Evolutionary conservation across 345 rosid species (phyloP).

Genomic region (Geranium brycei): DNA sequence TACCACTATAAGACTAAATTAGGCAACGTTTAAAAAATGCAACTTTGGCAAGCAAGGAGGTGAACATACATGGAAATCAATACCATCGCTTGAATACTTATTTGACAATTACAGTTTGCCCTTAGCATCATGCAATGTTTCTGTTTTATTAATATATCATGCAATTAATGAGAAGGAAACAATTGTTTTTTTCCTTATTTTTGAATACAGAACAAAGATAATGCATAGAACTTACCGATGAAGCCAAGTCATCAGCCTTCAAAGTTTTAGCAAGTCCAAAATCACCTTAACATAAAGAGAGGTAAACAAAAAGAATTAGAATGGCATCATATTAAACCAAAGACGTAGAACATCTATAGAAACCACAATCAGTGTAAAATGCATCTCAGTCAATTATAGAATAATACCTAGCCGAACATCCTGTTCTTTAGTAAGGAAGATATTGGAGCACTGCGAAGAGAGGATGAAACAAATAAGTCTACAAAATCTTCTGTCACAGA

Average conservation of each 20-base stretch:
- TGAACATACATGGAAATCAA: too few species aligned
- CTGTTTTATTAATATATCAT: neutral
- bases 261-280: conserved; percentile 95
- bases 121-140: neutral
- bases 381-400: neutral
- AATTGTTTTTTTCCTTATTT: neutral
- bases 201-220: too few species aligned
- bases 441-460: conserved; percentile 74
- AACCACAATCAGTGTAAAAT: neutral
- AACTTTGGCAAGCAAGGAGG: too few species aligned
- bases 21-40: neutral
- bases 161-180: neutral
- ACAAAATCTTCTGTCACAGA: neutral
- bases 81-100: too few species aligned
- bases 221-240: conserved; percentile 49
- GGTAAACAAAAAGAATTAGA: neutral
- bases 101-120: neutral
- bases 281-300: conserved; percentile 41
- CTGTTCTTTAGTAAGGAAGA: conserved; percentile 93
- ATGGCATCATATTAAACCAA: neutral
- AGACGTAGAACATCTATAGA: neutral
- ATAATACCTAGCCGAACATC: conserved; percentile 78
- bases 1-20: neutral
- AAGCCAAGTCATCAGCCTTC: conserved; percentile 91
- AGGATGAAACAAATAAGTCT: conserved; percentile 1